Evolutionary conservation across 2,329 filamentous ascomycete species (phyloP).

Genomic region (Aureobasidium sp.): DNA sequence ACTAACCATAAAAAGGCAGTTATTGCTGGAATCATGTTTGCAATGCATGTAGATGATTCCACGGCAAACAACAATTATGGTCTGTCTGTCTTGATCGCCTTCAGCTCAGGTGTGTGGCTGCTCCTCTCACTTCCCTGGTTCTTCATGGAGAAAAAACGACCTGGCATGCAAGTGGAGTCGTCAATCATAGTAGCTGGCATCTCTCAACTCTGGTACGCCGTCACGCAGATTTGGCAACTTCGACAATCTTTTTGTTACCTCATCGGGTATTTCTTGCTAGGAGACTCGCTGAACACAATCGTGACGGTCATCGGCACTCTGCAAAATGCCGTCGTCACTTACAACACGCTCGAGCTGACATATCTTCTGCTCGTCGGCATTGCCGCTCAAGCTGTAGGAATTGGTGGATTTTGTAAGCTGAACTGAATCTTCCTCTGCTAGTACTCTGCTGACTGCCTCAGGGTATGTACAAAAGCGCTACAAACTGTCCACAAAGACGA

Average conservation of each 20-base stretch:
- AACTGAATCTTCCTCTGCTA: not conserved
- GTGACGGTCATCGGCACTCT: slow-evolving; percentile 60
- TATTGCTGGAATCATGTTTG: slow-evolving; percentile 59
- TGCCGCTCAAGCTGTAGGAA: slow-evolving; percentile 54
- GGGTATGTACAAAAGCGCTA: slow-evolving; percentile 50
- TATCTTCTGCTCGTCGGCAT: slow-evolving; percentile 63
- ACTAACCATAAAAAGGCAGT: slow-evolving; percentile 34
- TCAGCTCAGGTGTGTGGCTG: slow-evolving; percentile 58
- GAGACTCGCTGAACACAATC: slow-evolving; percentile 64
- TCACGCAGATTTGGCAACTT: slow-evolving; percentile 55
- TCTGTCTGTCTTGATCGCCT: slow-evolving; percentile 57
- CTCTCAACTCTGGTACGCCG: slow-evolving; percentile 54
- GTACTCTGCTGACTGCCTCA: not conserved
- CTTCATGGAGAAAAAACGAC: slow-evolving; percentile 54
- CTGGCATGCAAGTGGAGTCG: slow-evolving; percentile 48
- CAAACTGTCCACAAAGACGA: slow-evolving; percentile 55
- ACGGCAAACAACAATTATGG: slow-evolving; percentile 59
- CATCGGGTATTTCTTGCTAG: slow-evolving; percentile 59
- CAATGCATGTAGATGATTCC: slow-evolving; percentile 52
- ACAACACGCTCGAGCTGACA: slow-evolving; percentile 57
- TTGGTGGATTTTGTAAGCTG: slow-evolving; percentile 51
- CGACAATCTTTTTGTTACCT: slow-evolving; percentile 61
- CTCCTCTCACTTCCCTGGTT: slow-evolving; percentile 61
- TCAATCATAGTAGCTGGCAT: slow-evolving; percentile 53
- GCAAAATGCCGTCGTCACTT: slow-evolving; percentile 58